phyloP scores from a whole-genome alignment of 2,329 filamentous ascomycete genomes.

The Exutisphaerella laricina region DNA sequence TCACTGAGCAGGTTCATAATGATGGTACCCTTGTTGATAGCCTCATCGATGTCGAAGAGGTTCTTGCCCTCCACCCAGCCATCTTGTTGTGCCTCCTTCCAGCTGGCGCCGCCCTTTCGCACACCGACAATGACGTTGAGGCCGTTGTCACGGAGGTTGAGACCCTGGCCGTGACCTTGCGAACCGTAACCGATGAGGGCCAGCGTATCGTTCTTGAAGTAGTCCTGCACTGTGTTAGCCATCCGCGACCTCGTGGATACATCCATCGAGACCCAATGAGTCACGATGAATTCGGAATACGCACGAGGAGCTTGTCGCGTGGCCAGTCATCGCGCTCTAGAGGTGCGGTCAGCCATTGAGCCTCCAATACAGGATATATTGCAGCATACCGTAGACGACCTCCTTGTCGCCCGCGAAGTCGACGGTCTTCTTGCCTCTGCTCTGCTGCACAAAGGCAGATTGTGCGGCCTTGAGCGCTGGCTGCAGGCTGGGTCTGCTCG shows the following conservation, averaged over 20 bases:
- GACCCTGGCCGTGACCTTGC: slow-evolving; percentile 97
- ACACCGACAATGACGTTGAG: slow-evolving; percentile 99
- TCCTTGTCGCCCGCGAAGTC: slow-evolving; percentile 97
- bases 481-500: slow-evolving; percentile 40
- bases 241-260: not conserved
- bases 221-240: slow-evolving; percentile 59
- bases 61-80: slow-evolving; percentile 99
- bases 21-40: slow-evolving; percentile 87
- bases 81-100: slow-evolving; percentile 95
- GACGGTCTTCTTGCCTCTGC: slow-evolving; percentile 93
- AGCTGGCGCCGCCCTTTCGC: slow-evolving; percentile 95
- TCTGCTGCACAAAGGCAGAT: slow-evolving; percentile 51
- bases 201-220: slow-evolving; percentile 99
- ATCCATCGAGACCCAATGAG: slow-evolving; percentile 6
- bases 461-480: slow-evolving; percentile 44
- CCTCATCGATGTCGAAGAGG: slow-evolving; percentile 97
- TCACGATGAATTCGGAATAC: slow-evolving; percentile 28
- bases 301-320: slow-evolving; percentile 91
- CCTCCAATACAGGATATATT: not conserved
- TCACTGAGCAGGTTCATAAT: slow-evolving; percentile 99
- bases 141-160: slow-evolving; percentile 99
- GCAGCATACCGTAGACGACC: slow-evolving; percentile 73
- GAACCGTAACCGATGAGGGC: slow-evolving; percentile 98
- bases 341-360: slow-evolving; percentile 29
- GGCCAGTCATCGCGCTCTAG: slow-evolving; percentile 97